Conservation (phyloP, 176 grass and related monocot species). For the Oryza rufipogon region DNA sequence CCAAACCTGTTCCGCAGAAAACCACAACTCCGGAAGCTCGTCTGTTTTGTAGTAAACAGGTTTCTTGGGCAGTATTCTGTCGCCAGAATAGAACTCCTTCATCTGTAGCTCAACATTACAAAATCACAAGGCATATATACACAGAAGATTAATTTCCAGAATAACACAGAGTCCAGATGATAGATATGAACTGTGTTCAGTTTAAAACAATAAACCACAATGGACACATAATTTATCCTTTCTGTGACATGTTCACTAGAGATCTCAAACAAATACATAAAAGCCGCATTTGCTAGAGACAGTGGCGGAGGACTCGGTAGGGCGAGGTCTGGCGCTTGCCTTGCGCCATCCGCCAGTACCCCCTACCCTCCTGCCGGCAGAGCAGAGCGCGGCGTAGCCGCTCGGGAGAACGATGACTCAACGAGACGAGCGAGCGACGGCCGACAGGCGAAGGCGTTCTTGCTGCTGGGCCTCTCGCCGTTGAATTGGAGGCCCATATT, state of each 20-base stretch:
- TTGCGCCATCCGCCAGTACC: no score
- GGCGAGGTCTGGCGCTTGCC: no score
- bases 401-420: no score
- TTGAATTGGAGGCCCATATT: no score
- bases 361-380: no score
- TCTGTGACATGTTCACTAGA: slow-evolving; percentile 3
- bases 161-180: neutral
- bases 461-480: no score
- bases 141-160: slow-evolving; percentile 7
- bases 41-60: slow-evolving; percentile 91
- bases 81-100: slow-evolving; percentile 80
- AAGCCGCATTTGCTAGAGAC: neutral
- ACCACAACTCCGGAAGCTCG: slow-evolving; percentile 82
- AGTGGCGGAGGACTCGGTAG: neutral
- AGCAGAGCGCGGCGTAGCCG: no score
- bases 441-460: no score
- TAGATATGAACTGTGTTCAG: neutral
- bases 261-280: slow-evolving; percentile 22
- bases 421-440: no score
- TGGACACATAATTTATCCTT: slow-evolving; percentile 13
- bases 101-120: slow-evolving; percentile 49
- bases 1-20: slow-evolving; percentile 82
- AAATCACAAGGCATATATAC: slow-evolving; percentile 13
- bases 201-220: slow-evolving; percentile 31
- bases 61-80: slow-evolving; percentile 82